A percentile compares a stretch with the other conserved stretches of the same genome.
phyloP scores from a whole-genome alignment of 2,329 filamentous ascomycete genomes.

The Corinectria fuckeliana region DNA sequence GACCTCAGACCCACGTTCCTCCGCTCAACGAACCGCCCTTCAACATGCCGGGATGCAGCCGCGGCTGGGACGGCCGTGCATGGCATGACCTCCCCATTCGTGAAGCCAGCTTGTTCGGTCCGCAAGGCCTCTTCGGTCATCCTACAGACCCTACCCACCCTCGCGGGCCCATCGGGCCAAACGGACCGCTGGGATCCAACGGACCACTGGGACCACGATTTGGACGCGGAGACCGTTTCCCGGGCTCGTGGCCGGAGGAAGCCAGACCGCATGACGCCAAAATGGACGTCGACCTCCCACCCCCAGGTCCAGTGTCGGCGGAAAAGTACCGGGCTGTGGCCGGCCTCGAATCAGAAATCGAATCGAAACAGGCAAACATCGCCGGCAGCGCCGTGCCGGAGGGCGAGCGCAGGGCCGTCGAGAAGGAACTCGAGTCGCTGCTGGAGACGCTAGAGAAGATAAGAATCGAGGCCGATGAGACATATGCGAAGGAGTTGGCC shows the following conservation, averaged over 20 bases:
- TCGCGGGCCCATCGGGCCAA: conserved; percentile 17
- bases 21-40: conserved; percentile 1
- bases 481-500: conserved; percentile 53
- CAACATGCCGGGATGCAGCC: not conserved
- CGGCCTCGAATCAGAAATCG: conserved; percentile 44
- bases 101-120: conserved; percentile 23
- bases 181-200: conserved; percentile 15
- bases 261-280: conserved; percentile 28
- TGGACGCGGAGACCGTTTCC: conserved; percentile 22
- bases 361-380: conserved; percentile 39
- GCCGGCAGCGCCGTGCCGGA: conserved; percentile 34
- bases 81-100: conserved; percentile 5
- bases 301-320: conserved; percentile 36
- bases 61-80: conserved; percentile 8
- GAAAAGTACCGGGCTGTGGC: conserved; percentile 47
- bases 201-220: conserved; percentile 17
- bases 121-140: conserved; percentile 17
- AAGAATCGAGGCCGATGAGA: conserved; percentile 54
- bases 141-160: conserved; percentile 8
- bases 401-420: conserved; percentile 31
- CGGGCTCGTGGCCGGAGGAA: conserved; percentile 47
- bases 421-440: conserved; percentile 49
- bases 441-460: conserved; percentile 47
- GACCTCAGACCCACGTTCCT: conserved; percentile 14
- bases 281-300: conserved; percentile 22